Percentiles rank a stretch among this genome's conserved stretches.
Evolutionary conservation across 805 yeast species (phyloP).

Genomic region (Ogataea populi-albae): DNA sequence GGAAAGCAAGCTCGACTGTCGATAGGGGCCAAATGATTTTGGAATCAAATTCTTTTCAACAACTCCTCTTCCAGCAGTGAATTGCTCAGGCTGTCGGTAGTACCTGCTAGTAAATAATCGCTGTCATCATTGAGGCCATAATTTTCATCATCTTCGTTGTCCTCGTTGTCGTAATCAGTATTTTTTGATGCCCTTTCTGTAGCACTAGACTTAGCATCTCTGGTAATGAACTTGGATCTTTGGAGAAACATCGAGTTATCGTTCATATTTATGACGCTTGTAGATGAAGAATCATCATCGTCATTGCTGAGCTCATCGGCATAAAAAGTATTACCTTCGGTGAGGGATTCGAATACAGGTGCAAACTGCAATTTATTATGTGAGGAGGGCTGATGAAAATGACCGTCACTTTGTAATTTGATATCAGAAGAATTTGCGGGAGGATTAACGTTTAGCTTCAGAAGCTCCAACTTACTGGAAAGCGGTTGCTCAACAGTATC

Average conservation of each 20-base stretch:
- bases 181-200: background rate
- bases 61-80: slow-evolving; percentile 30
- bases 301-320: no score
- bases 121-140: slow-evolving; percentile 9
- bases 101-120: slow-evolving; percentile 19
- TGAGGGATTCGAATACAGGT: no score
- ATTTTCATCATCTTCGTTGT: background rate
- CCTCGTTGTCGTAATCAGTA: slow-evolving; percentile 1
- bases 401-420: background rate
- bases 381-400: no score
- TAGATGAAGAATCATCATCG: slow-evolving; percentile 9
- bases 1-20: background rate
- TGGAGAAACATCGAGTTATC: slow-evolving; percentile 27
- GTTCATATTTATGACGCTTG: slow-evolving; percentile 22
- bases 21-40: slow-evolving; percentile 1
- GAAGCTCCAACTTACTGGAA: slow-evolving; percentile 12
- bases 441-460: slow-evolving; percentile 14
- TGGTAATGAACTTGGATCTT: slow-evolving; percentile 16
- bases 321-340: no score
- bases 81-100: slow-evolving; percentile 24
- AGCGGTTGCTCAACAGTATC: slow-evolving; percentile 12
- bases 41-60: slow-evolving; percentile 18
- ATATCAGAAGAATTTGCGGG: slow-evolving; percentile 2
- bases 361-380: no score
- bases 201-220: background rate